These are phyloP conservation scores for Lasiodiplodia sp. DNA, from an alignment of 2,329 filamentous ascomycete species.

Conservation along the genomic window DNA sequence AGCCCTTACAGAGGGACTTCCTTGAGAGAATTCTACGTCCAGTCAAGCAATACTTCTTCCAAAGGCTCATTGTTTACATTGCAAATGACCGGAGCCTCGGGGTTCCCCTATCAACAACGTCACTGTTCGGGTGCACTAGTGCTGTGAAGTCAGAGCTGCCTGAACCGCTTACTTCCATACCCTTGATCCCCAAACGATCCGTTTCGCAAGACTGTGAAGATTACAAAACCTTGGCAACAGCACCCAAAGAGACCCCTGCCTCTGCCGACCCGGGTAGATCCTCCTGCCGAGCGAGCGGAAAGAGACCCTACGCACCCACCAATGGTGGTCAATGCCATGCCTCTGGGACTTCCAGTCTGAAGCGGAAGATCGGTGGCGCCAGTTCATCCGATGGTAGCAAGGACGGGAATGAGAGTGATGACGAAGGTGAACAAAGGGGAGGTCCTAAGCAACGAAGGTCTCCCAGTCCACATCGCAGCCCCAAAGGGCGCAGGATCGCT, in stretches of 20 bases:
- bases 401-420: neutral
- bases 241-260: neutral
- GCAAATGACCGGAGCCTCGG: neutral
- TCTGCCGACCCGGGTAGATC: neutral
- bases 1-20: neutral
- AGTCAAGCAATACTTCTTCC: neutral
- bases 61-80: neutral
- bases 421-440: neutral
- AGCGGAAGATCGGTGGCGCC: neutral
- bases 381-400: neutral
- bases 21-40: neutral
- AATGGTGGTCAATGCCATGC: too few species aligned
- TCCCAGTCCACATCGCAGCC: neutral
- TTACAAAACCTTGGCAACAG: neutral
- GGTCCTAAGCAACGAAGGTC: neutral
- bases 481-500: neutral
- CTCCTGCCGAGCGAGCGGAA: neutral
- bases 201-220: neutral
- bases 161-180: neutral
- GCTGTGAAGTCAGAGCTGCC: neutral
- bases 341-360: neutral
- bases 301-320: neutral
- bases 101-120: neutral
- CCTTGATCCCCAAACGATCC: neutral
- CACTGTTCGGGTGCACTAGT: neutral